These are phyloP conservation scores for Capsicum pubescens DNA, from an alignment of 257 asterid genomes.

Conservation along the genomic window DNA sequence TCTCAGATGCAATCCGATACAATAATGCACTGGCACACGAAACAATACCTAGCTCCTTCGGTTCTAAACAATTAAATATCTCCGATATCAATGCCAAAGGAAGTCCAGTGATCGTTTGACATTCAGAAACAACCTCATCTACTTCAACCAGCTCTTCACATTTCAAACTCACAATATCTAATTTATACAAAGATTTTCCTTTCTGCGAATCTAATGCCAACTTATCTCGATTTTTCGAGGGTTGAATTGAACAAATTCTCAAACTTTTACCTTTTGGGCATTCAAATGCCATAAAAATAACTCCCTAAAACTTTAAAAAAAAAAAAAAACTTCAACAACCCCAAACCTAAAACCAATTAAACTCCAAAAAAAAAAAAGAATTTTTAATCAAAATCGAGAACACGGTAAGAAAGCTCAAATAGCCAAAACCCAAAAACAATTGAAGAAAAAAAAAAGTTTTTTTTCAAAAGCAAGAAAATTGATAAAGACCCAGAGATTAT, in stretches of 20 bases:
- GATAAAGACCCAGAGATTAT: neutral
- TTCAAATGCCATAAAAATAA: conserved; percentile 85
- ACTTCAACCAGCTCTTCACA: conserved; percentile 31
- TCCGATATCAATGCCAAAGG: conserved; percentile 81
- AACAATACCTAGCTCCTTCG: conserved; percentile 83
- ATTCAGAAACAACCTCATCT: conserved; percentile 38
- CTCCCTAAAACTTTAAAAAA: neutral
- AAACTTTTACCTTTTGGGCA: conserved; percentile 64
- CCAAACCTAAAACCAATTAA: too few species aligned
- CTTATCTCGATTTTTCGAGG: conserved; percentile 30
- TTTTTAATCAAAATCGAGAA: neutral
- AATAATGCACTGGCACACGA: conserved; percentile 75
- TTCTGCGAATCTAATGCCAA: conserved; percentile 37
- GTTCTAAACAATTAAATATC: conserved; percentile 77
- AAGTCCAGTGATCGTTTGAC: conserved; percentile 66
- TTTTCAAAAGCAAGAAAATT: neutral
- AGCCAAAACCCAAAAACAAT: neutral
- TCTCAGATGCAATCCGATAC: conserved; percentile 79
- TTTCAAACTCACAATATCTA: conserved; percentile 26
- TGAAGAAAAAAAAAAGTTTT: neutral
- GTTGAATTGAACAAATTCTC: conserved; percentile 40
- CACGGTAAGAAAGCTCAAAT: neutral
- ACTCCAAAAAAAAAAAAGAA: too few species aligned
- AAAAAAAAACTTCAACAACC: too few species aligned
- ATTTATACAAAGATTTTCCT: conserved; percentile 33